Evolutionary conservation across 2,329 filamentous ascomycete genomes (phyloP), one percentile per base, ranked within the genome.

Genomic region (Aplosporella prunicola): DNA sequence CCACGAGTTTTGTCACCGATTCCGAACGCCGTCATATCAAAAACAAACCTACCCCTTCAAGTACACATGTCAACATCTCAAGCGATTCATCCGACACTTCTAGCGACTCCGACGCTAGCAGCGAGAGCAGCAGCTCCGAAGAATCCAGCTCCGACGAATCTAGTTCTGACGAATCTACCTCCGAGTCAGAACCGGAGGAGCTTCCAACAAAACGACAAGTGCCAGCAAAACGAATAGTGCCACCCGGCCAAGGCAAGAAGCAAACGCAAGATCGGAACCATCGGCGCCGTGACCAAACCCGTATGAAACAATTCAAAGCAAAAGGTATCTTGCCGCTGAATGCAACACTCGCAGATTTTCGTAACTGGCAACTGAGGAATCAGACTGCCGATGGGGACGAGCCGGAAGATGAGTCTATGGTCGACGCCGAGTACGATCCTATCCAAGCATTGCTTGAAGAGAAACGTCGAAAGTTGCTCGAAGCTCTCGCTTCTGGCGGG

Each of bases 81-180:
- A n/a, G n/a, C n/a, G n/a, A n/a, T n/a, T n/a, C n/a, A n/a, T n/a
- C n/a, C n/a, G n/a, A n/a, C n/a, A n/a, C n/a, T n/a, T n/a, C n/a
- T n/a, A n/a, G n/a, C n/a, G n/a, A n/a, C n/a, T n/a, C n/a, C n/a
- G n/a, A n/a, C n/a, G n/a, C n/a, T n/a, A n/a, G 7, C 30, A 23
- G 17, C 17, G 5, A 25, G n/a, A n/a, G n/a, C 9, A n/a, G 23
- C n/a, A 25, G 23, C 23, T 8, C 9, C n/a, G 23, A 25, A 9
- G 23, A 25, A n/a, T 9, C 9, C 23, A n/a, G 22, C 2, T 38
- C 32, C 8, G 62, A 63, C 4, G 34, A 62, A 38, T 29, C 10
- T 71, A 76, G 47, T 51, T 61, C n/a, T 52, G 64, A 14, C 71
- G 69, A 1, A 46, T 68, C 9, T 51, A 78, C 6, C 65, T 66